Evolutionary conservation across 768 basidiomycete species (phyloP).

Genomic region (Amanita rubescens): DNA sequence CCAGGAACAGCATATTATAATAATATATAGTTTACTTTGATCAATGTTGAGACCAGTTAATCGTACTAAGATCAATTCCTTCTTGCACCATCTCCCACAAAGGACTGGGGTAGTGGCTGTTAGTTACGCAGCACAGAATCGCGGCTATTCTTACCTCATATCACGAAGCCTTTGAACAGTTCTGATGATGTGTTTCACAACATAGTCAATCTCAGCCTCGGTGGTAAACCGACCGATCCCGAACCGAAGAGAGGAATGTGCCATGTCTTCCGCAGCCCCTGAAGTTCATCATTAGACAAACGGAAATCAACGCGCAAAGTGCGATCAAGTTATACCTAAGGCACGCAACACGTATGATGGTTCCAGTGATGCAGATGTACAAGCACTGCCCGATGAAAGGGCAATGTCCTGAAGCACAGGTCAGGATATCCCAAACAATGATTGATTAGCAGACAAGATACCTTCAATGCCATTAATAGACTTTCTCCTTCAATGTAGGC

Average conservation of each 20-base stretch:
- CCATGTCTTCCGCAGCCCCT: constrained; percentile 98
- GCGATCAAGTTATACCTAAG: constrained; percentile 47
- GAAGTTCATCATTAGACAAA: constrained; percentile 1
- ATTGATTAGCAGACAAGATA: constrained; percentile 20
- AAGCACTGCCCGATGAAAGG: constrained; percentile 95
- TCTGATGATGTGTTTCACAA: constrained; percentile 77
- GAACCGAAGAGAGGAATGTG: constrained; percentile 94
- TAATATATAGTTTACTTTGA: constrained; percentile 19
- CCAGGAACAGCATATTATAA: neutral
- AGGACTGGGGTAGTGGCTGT: constrained; percentile 46
- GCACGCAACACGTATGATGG: constrained; percentile 98
- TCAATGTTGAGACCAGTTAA: constrained; percentile 91
- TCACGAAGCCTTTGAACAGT: constrained; percentile 88
- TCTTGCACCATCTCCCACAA: constrained; percentile 99
- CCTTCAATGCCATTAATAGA: constrained; percentile 96
- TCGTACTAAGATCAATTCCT: constrained; percentile 91
- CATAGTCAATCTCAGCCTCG: constrained; percentile 93
- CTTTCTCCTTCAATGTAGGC: constrained; percentile 97
- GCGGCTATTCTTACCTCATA: constrained; percentile 57
- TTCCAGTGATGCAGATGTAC: constrained; percentile 96
- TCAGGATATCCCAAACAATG: constrained; percentile 6
- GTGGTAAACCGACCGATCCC: constrained; percentile 98
- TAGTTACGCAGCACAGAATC: constrained; percentile 5
- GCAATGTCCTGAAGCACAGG: constrained; percentile 70
- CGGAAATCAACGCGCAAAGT: neutral